Base-by-base conservation (phyloP, 2,329 filamentous ascomycete species). In the Gliomastix tumulicola region DNA sequence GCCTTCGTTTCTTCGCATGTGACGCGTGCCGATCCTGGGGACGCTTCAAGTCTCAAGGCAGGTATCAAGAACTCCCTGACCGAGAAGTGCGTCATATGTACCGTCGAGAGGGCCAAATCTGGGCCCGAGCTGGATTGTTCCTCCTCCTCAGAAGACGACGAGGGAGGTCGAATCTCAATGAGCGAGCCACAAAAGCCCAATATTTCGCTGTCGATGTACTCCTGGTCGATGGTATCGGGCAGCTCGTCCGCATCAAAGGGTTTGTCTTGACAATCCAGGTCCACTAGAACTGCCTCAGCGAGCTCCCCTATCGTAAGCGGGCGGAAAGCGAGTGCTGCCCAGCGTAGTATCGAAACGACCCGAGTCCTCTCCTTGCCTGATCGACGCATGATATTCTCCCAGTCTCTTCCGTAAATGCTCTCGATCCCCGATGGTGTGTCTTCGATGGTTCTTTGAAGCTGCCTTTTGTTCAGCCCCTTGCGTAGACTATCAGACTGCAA, bases 361-460 rank as follows among this genome's bases (percentile, higher is more conserved):
- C 59, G 46, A 2, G 34, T 13, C 30, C 40, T 44, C 0, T 52
- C 47, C 2, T 19, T 27, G 0, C 47, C 32, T 2, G 19, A 25
- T 4, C 49, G 38, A 0, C 21, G 2, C 1, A 18, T 21, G 0
- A 61, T 54, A 16, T 36, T 48, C 4, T 40, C 31, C 55, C 54
- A 60, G 31, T 49, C 51, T 9, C 46, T 44, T 7, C 59, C 47
- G 19, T 63, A 63, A 0, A 58, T 36, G 2, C 33, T 18, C 4
- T 48, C 40, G 1, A 63, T 50, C 2, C 49, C 52, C 1, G 42
- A 32, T 0, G 58, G 56, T 0, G 48, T 51, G 1, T 51, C 39
- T 0, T 54, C 32, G 7, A 63, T 49, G 0, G 42, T 39, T 6
- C 43, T 32, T n/a, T 55, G 36, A 0, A 63, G 42, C 19, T 56